phyloP scores from a whole-genome alignment of 2,329 filamentous ascomycete species.

The Epichloe sibirici region DNA sequence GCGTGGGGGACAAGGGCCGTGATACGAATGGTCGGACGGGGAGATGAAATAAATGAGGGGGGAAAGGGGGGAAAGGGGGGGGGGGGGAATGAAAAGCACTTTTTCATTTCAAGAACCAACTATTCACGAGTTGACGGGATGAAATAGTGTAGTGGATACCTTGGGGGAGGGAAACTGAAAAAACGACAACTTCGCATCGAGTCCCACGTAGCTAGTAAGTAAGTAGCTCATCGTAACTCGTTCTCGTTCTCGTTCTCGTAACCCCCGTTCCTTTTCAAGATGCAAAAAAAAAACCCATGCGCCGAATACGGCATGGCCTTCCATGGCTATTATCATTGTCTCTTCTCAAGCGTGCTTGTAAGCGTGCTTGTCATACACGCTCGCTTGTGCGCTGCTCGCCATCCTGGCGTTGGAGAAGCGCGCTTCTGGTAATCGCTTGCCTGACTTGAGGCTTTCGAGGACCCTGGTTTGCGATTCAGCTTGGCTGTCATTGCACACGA shows the following conservation, averaged over 20 bases:
- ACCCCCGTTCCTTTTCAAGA: too few species aligned
- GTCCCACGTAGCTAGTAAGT: too few species aligned
- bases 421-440: conserved; percentile 62
- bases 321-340: neutral
- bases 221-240: too few species aligned
- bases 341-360: neutral
- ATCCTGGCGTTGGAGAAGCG: conserved; percentile 54
- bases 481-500: too few species aligned
- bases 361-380: conserved; percentile 35
- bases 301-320: neutral
- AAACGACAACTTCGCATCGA: too few species aligned
- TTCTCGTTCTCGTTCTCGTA: too few species aligned
- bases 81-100: too few species aligned
- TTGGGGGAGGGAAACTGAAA: too few species aligned
- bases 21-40: neutral
- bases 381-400: conserved; percentile 48
- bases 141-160: too few species aligned
- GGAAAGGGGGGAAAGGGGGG: too few species aligned
- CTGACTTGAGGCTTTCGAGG: conserved; percentile 68
- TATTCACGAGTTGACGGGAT: too few species aligned
- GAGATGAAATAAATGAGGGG: neutral
- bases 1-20: neutral
- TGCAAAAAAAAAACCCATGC: neutral
- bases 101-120: too few species aligned
- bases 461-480: conserved; percentile 35